Base-by-base conservation (phyloP, 2,329 filamentous ascomycete genomes). In the Colletotrichum endophyticum region DNA sequence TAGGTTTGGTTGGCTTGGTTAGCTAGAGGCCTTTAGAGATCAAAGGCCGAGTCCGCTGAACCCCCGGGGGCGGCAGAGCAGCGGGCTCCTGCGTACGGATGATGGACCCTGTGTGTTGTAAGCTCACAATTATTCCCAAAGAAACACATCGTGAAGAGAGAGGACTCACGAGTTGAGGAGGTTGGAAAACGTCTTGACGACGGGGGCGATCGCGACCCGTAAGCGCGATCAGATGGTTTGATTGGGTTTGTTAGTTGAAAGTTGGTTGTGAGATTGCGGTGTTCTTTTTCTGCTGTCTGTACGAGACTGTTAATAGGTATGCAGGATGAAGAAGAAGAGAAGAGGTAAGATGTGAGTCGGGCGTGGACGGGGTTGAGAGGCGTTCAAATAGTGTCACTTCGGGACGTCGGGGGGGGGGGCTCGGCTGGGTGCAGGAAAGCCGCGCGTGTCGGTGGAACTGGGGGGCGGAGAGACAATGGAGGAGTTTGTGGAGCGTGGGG, bases 131-230 rank as follows among this genome's bases (percentile, higher is more conserved):
- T 32, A 6, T 6, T 6, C 28, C 7, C 56, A 8, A 28, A 5
- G 6, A 6, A 32, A 32, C 6, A 2, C 27, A 30, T 32, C 57
- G 8, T 16, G 6, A 13, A 9, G 28, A 32, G 0, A 19, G n/a
- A 15, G 28, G 66, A 84, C 95, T 86, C 92, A 98, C 96, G 96
- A 98, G 92, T 97, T 97, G 82, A 98, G 94, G 83, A 98, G 94
- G 89, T 98, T 98, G 91, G 96, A 96, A 94, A 98, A 98, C 96
- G 95, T 98, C 89, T 95, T 98, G 95, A 91, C 94, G 93, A 87
- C 86, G 83, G 84, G 78, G 44, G 86, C 88, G 93, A 94, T 88
- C 92, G 92, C 90, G 83, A 86, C 88, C 85, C 86, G 81, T 78
- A 80, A 87, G 88, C 89, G 91, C 90, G 91, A 91, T 91, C 90